Evolutionary conservation across 805 yeast species (phyloP), one percentile per base, ranked within the genome.

Genomic region (Wickerhamiella cacticola): DNA sequence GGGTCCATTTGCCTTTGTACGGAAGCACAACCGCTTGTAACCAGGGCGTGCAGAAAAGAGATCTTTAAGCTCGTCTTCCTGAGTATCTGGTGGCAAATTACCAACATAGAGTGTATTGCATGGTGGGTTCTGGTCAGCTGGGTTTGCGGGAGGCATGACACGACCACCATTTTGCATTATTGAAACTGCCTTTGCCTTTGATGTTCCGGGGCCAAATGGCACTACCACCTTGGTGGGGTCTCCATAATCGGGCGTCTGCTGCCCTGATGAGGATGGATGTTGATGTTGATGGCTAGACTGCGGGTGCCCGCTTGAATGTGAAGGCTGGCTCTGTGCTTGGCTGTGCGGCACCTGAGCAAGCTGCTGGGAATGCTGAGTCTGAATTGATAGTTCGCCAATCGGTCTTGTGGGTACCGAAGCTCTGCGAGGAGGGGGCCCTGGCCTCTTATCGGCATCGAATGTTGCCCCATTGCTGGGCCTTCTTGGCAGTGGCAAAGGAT

Each of bases 91-190:
- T 2, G 98, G 97, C 59, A 92, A 72, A 63, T 92, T 92, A 16
- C 98, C 98, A 42, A 92, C 98, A 59, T 92, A 92, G 49, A 92
- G 69, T 0, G 98, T 92, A 63, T 92, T 92, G 68, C 98, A 92
- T 6, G 98, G 98, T 3, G 98, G 97, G 61, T 92, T 92, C 66
- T 92, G 98, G 65, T 92, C 98, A 1, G 98, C 97, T 5, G 98
- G 98, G 59, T 89, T 89, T 1, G 95, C 95, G 2, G 71, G 72
- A 4, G 72, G 72, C 45, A 68, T 53, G 9, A 50, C 53, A 5
- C 53, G 48, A 10, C 69, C 69, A 9, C 68, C 68, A 43, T 54
- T 62, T 52, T 65, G 68, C 51, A 64, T 56, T 33, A 62, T 64
- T 47, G 64, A 64, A 23, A 64, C 52, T 3, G 68, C 60, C 40